phyloP scores from a whole-genome alignment of 306 rosid genomes.

The Castanea mollissima region DNA sequence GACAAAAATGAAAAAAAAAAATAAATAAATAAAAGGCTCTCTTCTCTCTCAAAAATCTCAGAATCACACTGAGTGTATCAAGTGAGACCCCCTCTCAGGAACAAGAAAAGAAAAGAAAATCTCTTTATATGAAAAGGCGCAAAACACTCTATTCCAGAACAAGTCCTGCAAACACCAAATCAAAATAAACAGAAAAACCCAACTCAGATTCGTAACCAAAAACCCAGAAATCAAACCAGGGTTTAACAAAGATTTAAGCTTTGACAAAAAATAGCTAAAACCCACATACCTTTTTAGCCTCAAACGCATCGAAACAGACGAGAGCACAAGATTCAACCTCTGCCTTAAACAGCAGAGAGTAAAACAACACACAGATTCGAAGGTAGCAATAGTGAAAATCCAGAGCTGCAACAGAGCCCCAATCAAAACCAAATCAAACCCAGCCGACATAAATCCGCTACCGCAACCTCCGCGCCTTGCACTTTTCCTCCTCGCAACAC shows the following conservation, averaged over 20 bases:
- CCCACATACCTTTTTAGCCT: conserved; percentile 59
- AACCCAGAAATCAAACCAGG: not conserved
- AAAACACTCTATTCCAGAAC: conserved; percentile 61
- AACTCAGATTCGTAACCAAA: not conserved
- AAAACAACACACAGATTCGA: not conserved
- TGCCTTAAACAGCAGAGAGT: conserved; percentile 31
- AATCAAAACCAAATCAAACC: conserved; percentile 51
- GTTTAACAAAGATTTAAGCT: not conserved
- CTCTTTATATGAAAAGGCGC: conserved; percentile 61
- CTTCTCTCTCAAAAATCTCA: conserved; percentile 1
- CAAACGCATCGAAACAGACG: conserved; percentile 80
- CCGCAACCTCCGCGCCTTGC: conserved; percentile 22
- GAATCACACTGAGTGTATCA: conserved; percentile 28
- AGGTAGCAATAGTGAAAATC: conserved; percentile 17
- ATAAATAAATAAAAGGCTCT: not conserved
- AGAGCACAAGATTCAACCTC: conserved; percentile 35
- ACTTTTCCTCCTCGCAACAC: conserved; percentile 11
- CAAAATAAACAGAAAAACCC: not conserved
- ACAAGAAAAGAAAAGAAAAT: conserved; percentile 52
- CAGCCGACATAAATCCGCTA: conserved; percentile 82
- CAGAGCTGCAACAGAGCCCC: conserved; percentile 72
- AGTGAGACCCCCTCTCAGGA: conserved; percentile 65
- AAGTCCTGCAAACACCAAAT: conserved; percentile 55
- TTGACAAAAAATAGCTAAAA: not conserved
- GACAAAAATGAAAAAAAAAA: not conserved